phyloP scores from a whole-genome alignment of 192 early-diverging fungal species.

The Umbelopsis sp. region DNA sequence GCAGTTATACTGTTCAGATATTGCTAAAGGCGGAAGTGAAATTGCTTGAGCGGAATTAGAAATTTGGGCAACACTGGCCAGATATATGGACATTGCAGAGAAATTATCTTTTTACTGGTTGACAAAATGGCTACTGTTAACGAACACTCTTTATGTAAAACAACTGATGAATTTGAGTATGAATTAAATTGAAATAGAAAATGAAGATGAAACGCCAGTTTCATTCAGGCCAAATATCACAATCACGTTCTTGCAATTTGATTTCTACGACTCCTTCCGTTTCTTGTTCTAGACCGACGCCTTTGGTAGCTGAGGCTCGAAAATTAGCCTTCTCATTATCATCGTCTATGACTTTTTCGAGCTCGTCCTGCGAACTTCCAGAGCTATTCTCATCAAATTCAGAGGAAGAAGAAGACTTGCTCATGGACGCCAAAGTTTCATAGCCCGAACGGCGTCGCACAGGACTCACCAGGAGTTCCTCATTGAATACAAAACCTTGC shows the following conservation, averaged over 20 bases:
- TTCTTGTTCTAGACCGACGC: neutral
- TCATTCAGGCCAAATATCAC: slow-evolving; percentile 33
- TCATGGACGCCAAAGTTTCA: slow-evolving; percentile 23
- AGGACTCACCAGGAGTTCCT: slow-evolving; percentile 32
- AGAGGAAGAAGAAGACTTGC: slow-evolving; percentile 9
- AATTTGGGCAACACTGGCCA: neutral
- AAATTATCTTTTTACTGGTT: neutral
- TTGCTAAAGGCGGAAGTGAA: too few species aligned
- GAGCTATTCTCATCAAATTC: neutral
- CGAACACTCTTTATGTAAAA: neutral
- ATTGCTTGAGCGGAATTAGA: neutral
- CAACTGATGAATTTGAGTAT: neutral
- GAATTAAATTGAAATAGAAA: too few species aligned
- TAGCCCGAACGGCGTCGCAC: slow-evolving; percentile 25
- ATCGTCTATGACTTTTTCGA: neutral
- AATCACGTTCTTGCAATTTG: slow-evolving; percentile 24
- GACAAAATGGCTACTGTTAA: neutral
- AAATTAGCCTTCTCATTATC: neutral
- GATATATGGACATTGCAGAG: neutral
- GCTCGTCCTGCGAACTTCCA: slow-evolving; percentile 19
- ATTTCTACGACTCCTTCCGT: slow-evolving; percentile 25
- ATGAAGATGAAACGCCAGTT: too few species aligned
- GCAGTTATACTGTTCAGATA: too few species aligned
- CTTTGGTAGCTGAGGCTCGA: neutral
- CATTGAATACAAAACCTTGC: slow-evolving; percentile 41